Evolutionary conservation across 371 early-diverging fungal species (phyloP), one percentile per base, ranked within the genome.

Genomic region (Mycotypha africana): DNA sequence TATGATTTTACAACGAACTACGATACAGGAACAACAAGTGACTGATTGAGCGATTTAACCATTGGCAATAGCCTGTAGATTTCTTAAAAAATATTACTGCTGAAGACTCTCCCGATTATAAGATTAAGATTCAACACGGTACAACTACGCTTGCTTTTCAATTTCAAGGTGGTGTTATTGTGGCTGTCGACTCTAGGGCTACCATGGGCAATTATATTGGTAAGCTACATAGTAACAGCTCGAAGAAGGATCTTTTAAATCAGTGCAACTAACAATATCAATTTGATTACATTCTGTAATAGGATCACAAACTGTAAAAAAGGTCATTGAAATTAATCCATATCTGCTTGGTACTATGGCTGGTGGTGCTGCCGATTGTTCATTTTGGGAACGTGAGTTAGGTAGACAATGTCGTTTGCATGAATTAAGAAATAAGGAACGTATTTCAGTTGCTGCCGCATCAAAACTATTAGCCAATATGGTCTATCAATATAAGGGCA

Each of bases 341-440:
- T 96, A 96, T 68, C 76, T 99, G 40, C 79, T 99, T 51, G 99
- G 99, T 36, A 99, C 99, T 19, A 97, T 99, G 98, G 99, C 99
- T 31, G 99, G 99, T 52, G 99, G 99, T 74, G 99, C 99, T 21
- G 99, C 99, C n/a, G 99, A 99, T 69, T 99, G 99, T 79, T 88
- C 86, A 42, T 99, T 87, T 74, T 99, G 99, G 99, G 99, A 99
- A 66, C 90, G 99, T 45, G 92, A 96, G 57, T 86, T 99, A 54
- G 99, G 99, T 14, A 80, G 94, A 57, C 85, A 96, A 49, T 99
- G 97, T 78, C 69, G 95, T 67, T 68, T 93, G 49, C 93, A 97
- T 62, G 98, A 98, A 75, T 79, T 99, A 44, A 81, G 93, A 56
- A 96, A 99, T 79, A 96, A 95, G 71, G 95, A 95, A 74, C 86